These are phyloP conservation scores for Verruconis gallopava DNA, from an alignment of 2,329 filamentous ascomycete species.

Conservation along the genomic window DNA sequence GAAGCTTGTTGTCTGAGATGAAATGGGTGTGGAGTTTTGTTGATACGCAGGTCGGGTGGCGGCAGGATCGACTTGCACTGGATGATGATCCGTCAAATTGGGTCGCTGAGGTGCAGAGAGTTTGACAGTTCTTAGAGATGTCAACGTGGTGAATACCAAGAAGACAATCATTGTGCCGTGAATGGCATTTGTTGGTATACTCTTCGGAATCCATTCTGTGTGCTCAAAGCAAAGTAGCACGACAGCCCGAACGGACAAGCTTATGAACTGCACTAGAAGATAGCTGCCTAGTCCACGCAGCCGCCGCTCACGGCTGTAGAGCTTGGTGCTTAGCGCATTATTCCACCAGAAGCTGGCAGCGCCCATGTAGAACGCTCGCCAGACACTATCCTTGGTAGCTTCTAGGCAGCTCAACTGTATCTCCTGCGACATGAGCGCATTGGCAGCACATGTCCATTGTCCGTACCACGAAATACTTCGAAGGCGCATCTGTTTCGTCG, in stretches of 20 bases:
- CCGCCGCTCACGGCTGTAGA: constrained; percentile 39
- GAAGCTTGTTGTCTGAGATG: neutral
- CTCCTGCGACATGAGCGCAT: neutral
- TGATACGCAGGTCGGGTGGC: constrained; percentile 11
- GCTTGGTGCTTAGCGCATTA: constrained; percentile 49
- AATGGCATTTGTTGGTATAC: constrained; percentile 30
- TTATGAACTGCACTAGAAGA: constrained; percentile 51
- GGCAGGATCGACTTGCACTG: constrained; percentile 13
- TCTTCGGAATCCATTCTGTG: constrained; percentile 12
- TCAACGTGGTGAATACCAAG: constrained; percentile 24
- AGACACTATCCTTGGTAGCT: constrained; percentile 14
- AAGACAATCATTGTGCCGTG: constrained; percentile 44
- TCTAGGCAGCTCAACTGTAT: constrained; percentile 17
- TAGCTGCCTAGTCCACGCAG: constrained; percentile 50
- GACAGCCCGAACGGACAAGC: constrained; percentile 42
- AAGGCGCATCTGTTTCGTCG: constrained; percentile 14
- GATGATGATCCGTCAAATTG: constrained; percentile 8
- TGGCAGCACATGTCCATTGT: neutral
- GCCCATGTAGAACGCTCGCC: constrained; percentile 33
- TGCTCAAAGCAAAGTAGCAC: constrained; percentile 21
- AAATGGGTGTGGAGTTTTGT: neutral
- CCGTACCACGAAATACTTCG: neutral
- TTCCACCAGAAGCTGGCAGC: constrained; percentile 54
- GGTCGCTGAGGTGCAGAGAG: constrained; percentile 30
- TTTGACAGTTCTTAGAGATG: constrained; percentile 41